Evolutionary conservation across 768 basidiomycete species (phyloP), one percentile per base, ranked within the genome.

Genomic region (Auriculariales sp.): DNA sequence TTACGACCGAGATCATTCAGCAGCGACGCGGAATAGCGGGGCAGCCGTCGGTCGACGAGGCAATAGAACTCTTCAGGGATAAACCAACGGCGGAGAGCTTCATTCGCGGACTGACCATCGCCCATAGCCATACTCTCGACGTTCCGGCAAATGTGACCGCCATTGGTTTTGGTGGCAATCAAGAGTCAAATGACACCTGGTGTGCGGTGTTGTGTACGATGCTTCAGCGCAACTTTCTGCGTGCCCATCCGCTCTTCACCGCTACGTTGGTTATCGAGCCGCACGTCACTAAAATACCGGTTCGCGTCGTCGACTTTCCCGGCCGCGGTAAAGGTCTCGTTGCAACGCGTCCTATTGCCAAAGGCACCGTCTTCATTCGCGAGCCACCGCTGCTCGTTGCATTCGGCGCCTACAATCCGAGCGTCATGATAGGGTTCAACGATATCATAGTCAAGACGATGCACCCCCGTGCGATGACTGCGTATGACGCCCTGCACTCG

Each of bases 251-350:
- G 19, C 22, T 44, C 22, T 7, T n/a, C 19, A 44, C 9, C 39
- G 22, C 9, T 12, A 19, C 39, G 39, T 25, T 44, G 19, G 14
- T 5, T 25, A 44, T 19, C 39, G 39, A 44, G 22, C 39, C 39
- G 39, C 39, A 44, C 39, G 19, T 44, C 39, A 24, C 39, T 9
- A 7, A 19, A 19, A 5, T 44, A 5, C 19, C 39, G 4, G 12
- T 44, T 25, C 17, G 39, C 7, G 72, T 79, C 3, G 63, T 65
- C 9, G 72, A 77, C 39, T 57, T 79, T 9, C 70, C 71, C 10
- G 77, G 74, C 3, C 76, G 64, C 52, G 77, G 78, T 4, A 79
- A 74, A 55, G 78, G 77, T 2, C 61, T 71, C 25, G 51, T 79
- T 32, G 78, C 78, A 2, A 58, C 58, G 3, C 67, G 77, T 32